A percentile compares a stretch with the other conserved stretches of the same genome.
phyloP scores from a whole-genome alignment of 257 asterid species.

The Anisodus acutangulus region DNA sequence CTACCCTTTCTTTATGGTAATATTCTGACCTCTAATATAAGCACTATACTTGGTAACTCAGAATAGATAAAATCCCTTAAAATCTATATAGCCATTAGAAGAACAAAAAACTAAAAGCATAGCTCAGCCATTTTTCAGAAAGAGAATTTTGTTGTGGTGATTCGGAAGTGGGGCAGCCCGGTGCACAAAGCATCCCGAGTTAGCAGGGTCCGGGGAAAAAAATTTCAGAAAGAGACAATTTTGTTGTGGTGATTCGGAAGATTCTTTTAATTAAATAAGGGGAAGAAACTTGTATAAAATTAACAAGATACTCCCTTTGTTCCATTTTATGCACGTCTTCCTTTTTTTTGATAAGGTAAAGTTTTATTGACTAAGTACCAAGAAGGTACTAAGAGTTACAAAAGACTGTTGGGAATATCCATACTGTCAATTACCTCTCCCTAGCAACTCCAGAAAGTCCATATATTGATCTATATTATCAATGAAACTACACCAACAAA shows the following conservation, averaged over 20 bases:
- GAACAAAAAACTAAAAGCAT: neutral
- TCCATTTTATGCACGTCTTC: neutral
- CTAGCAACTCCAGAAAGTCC: too few relatives aligned
- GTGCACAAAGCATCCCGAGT: too few relatives aligned
- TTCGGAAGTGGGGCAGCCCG: too few relatives aligned
- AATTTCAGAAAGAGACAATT: too few relatives aligned
- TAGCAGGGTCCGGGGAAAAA: too few relatives aligned
- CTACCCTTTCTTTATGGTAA: neutral
- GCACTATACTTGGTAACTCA: neutral
- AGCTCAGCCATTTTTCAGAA: neutral
- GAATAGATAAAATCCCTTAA: neutral
- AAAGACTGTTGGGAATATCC: too few relatives aligned
- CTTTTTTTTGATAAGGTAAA: too few relatives aligned
- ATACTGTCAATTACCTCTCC: too few relatives aligned
- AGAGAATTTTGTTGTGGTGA: neutral
- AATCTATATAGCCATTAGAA: neutral
- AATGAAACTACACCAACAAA: too few relatives aligned
- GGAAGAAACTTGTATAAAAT: neutral
- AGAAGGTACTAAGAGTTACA: too few relatives aligned
- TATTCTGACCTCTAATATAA: neutral
- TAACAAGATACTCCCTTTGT: neutral
- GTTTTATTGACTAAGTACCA: too few relatives aligned
- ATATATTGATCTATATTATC: too few relatives aligned
- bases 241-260: neutral
- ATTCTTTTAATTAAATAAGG: neutral